phyloP scores from a whole-genome alignment of 768 basidiomycete genomes.

The Suillus subaureus region DNA sequence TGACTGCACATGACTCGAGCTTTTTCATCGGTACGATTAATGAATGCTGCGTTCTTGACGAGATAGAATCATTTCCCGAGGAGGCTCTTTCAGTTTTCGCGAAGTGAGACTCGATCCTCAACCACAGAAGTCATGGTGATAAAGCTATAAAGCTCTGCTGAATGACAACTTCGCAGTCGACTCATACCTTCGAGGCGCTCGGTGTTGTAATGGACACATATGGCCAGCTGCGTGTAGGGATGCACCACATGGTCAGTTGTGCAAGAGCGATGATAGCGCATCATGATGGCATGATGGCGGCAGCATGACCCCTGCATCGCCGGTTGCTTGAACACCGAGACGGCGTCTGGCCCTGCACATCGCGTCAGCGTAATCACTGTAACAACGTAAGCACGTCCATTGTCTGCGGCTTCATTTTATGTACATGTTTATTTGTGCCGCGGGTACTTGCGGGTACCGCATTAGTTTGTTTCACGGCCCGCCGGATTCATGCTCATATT shows the following conservation, averaged over 20 bases:
- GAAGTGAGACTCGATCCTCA: background rate
- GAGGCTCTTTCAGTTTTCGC: background rate
- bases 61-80: background rate
- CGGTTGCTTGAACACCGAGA: constrained; percentile 5
- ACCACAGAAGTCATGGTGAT: background rate
- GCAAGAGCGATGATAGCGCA: constrained; percentile 1
- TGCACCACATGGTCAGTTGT: background rate
- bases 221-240: background rate
- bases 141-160: background rate
- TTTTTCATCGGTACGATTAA: too few species aligned
- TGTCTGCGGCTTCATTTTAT: background rate
- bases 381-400: background rate
- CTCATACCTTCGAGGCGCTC: background rate
- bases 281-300: background rate
- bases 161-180: background rate
- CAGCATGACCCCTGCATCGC: background rate
- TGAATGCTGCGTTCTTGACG: background rate
- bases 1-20: background rate
- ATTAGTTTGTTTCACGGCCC: background rate
- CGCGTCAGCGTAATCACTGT: background rate
- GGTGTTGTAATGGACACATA: background rate
- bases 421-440: background rate
- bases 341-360: background rate
- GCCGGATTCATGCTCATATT: background rate
- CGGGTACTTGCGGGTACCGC: constrained; percentile 4